These are phyloP conservation scores for Boeremia exigua DNA, from an alignment of 2,329 filamentous ascomycete genomes.

Conservation along the genomic window DNA sequence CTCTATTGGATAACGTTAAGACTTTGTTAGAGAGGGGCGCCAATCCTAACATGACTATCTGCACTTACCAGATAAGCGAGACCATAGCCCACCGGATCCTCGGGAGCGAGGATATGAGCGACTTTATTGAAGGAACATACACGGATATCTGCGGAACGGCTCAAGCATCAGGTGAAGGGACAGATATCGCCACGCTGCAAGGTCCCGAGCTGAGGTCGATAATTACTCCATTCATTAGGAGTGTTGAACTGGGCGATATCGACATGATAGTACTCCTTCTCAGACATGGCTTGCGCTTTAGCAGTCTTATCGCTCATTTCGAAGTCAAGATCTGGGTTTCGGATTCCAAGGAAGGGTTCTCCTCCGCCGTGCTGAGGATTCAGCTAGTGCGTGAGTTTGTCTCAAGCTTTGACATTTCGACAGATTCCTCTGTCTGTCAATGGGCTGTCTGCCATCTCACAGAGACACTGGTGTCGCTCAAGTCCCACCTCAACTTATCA, in stretches of 20 bases:
- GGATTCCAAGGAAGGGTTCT: too few species aligned
- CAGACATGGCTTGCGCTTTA: neutral
- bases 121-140: too few species aligned
- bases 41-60: neutral
- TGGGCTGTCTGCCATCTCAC: neutral
- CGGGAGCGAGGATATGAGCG: neutral
- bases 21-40: neutral
- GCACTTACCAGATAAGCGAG: neutral
- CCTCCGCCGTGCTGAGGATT: too few species aligned
- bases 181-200: too few species aligned
- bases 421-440: neutral
- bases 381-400: neutral
- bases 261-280: neutral
- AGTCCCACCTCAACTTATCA: neutral
- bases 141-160: too few species aligned
- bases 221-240: neutral
- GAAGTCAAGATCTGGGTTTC: neutral
- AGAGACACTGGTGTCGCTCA: neutral
- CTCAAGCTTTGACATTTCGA: neutral
- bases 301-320: neutral
- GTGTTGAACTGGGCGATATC: neutral
- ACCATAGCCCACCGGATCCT: neutral
- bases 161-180: too few species aligned
- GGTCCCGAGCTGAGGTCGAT: too few species aligned
- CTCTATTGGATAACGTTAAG: neutral